Evolutionary conservation across 2,329 filamentous ascomycete genomes (phyloP).

Genomic region (Sporothrix phasma): DNA sequence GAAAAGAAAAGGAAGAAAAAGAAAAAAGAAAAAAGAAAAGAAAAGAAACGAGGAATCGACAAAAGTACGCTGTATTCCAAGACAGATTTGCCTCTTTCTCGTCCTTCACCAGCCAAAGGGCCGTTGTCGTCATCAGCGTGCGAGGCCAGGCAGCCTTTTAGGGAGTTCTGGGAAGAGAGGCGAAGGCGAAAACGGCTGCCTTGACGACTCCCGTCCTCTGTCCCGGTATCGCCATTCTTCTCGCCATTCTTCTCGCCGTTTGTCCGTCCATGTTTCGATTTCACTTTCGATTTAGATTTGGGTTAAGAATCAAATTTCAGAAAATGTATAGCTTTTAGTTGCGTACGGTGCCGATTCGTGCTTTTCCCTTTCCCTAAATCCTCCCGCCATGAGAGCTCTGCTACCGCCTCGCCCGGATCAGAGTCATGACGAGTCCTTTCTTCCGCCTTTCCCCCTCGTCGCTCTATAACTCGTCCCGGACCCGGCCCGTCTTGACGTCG

Average conservation of each 20-base stretch:
- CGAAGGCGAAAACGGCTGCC: neutral
- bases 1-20: too few relatives aligned
- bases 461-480: slow-evolving; percentile 38
- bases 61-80: neutral
- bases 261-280: too few relatives aligned
- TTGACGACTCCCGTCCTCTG: neutral
- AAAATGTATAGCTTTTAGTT: too few relatives aligned
- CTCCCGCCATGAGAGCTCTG: too few relatives aligned
- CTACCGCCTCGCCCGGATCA: too few relatives aligned
- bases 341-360: too few relatives aligned
- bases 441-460: slow-evolving; percentile 18
- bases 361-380: too few relatives aligned
- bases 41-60: neutral
- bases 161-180: neutral
- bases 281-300: too few relatives aligned
- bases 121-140: slow-evolving; percentile 14
- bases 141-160: slow-evolving; percentile 13
- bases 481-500: slow-evolving; percentile 22
- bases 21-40: too few relatives aligned
- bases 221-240: neutral
- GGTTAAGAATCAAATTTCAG: too few relatives aligned
- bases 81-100: neutral
- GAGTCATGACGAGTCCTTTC: too few relatives aligned
- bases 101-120: neutral
- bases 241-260: too few relatives aligned